phyloP scores from a whole-genome alignment of 2,329 filamentous ascomycete species.

The Microdochium nivale region DNA sequence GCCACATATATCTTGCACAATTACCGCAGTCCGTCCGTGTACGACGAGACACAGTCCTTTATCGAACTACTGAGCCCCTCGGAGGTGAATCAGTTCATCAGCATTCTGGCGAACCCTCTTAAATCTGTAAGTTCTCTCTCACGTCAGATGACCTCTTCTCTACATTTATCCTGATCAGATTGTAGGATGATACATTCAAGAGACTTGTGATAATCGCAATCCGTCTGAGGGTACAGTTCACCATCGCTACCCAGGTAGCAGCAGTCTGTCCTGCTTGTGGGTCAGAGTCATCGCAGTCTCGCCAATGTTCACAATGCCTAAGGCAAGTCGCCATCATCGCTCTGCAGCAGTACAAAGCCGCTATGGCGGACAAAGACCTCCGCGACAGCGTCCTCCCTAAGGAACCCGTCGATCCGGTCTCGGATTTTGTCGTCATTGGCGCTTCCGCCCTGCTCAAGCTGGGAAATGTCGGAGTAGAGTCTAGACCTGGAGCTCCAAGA shows the following conservation, averaged over 20 bases:
- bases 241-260: neutral
- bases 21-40: conserved; percentile 28
- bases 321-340: conserved; percentile 10
- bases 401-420: conserved; percentile 12
- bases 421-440: conserved; percentile 15
- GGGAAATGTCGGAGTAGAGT: conserved; percentile 4
- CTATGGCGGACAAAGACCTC: conserved; percentile 7
- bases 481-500: conserved; percentile 1
- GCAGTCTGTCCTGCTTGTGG: neutral
- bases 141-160: too few species aligned
- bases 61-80: conserved; percentile 29
- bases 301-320: conserved; percentile 12
- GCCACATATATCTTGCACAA: conserved; percentile 12
- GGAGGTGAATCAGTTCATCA: conserved; percentile 30
- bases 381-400: conserved; percentile 3
- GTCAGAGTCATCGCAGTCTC: neutral
- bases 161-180: conserved; percentile 15
- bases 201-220: conserved; percentile 2
- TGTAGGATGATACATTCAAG: conserved; percentile 2
- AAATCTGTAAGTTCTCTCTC: neutral
- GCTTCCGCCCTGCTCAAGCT: conserved; percentile 17
- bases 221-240: conserved; percentile 3
- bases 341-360: conserved; percentile 10
- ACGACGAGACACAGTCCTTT: conserved; percentile 38
- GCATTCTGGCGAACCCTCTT: neutral